Evolutionary conservation across 306 rosid genomes (phyloP).

Genomic region (Rosa multiflora): DNA sequence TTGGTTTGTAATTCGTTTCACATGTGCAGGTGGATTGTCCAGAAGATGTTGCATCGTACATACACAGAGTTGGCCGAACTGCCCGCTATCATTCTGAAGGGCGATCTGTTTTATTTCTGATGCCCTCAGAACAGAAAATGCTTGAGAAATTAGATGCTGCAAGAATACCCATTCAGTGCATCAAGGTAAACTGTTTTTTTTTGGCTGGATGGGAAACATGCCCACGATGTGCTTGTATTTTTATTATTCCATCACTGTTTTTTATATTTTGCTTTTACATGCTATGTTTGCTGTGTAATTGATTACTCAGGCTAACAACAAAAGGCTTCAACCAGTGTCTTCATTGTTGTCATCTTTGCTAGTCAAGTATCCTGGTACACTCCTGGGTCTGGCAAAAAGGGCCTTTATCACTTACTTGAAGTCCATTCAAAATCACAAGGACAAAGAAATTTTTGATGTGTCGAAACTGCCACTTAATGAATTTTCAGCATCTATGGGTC

Average conservation of each 20-base stretch:
- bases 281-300: conserved; percentile 25
- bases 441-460: conserved; percentile 83
- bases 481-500: conserved; percentile 80
- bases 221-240: no score
- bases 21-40: conserved; percentile 83
- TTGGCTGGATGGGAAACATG: background rate
- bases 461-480: conserved; percentile 64
- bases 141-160: conserved; percentile 66
- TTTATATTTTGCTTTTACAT: no score
- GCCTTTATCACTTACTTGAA: conserved; percentile 73
- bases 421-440: conserved; percentile 72
- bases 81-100: conserved; percentile 83
- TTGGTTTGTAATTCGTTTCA: conserved; percentile 1
- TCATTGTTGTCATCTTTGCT: conserved; percentile 71
- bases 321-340: conserved; percentile 52
- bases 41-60: conserved; percentile 78
- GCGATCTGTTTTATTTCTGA: conserved; percentile 70
- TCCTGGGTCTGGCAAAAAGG: conserved; percentile 69
- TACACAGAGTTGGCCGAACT: conserved; percentile 97
- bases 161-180: conserved; percentile 63
- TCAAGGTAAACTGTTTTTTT: conserved; percentile 48
- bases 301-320: conserved; percentile 59
- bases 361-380: conserved; percentile 66
- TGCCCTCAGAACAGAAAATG: conserved; percentile 80
- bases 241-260: background rate